Conservation (phyloP, 768 basidiomycete genomes). For the Austroboletus eburneus region DNA sequence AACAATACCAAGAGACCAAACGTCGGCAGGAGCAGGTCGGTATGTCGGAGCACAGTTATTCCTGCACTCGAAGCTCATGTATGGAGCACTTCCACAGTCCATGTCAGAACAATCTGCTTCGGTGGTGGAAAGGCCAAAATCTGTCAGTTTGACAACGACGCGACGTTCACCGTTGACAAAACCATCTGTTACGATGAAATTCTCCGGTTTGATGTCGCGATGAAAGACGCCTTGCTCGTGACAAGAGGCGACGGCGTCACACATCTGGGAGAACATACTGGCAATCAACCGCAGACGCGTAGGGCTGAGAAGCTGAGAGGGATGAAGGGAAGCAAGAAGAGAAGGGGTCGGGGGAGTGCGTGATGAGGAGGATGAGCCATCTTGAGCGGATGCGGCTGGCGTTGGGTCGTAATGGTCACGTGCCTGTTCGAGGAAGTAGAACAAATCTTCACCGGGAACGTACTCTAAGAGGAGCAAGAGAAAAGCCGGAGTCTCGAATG, state of each 20-base stretch:
- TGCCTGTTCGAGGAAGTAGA: constrained; percentile 96
- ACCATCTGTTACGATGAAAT: constrained; percentile 92
- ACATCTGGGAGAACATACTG: constrained; percentile 99
- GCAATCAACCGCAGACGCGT: constrained; percentile 90
- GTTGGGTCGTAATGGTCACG: constrained; percentile 76
- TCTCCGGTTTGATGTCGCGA: constrained; percentile 99
- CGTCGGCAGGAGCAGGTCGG: constrained; percentile 90
- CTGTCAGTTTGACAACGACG: constrained; percentile 93
- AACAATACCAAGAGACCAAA: constrained; percentile 98
- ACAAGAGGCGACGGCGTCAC: constrained; percentile 92
- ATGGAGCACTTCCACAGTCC: constrained; percentile 97
- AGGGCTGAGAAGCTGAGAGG: constrained; percentile 76
- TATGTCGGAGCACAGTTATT: constrained; percentile 96
- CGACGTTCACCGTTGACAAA: constrained; percentile 68
- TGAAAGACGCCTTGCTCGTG: constrained; percentile 90
- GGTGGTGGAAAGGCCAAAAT: constrained; percentile 93
- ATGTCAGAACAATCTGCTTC: constrained; percentile 90
- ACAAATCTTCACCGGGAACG: constrained; percentile 95
- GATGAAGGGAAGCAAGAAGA: constrained; percentile 79
- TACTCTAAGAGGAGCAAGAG: constrained; percentile 92
- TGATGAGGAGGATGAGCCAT: constrained; percentile 30
- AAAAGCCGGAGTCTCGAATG: constrained; percentile 88
- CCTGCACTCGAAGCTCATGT: constrained; percentile 99
- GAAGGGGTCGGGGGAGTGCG: constrained; percentile 92
- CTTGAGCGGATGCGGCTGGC: constrained; percentile 17